Base-by-base conservation (phyloP, 78 protist species). In the Goniomonas avonlea region DNA sequence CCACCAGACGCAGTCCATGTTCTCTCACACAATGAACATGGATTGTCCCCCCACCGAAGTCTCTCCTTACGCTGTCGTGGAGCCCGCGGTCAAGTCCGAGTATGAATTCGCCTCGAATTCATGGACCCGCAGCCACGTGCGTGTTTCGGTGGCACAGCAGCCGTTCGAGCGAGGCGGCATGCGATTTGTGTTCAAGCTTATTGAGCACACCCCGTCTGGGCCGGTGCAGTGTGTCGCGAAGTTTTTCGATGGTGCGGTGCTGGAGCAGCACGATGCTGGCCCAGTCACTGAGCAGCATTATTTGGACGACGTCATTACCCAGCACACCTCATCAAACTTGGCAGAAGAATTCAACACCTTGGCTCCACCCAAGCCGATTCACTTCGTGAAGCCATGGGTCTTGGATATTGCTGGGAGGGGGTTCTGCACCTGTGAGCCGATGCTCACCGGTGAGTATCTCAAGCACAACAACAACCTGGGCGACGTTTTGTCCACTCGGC, bases 391-490 rank as follows among this genome's bases (percentile, higher is more conserved):
- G n/a, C n/a, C 71, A 39, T 15, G 71, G 32, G 11, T 38, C 39
- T 37, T 39, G 32, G 45, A 63, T 63, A 43, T 37, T 63, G 71
- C 31, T 63, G 1, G 43, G 9, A 13, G 53, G 13, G 53, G 25
- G 53, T 45, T 63, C 13, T 63, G 71, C 45, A 35, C 5, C 45
- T 39, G 32, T 5, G 71, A 63, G 71, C 71, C 71, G 1, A 32
- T 63, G 39, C 11, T 63, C 47, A 8, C 29, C 1, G 71, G 71
- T 20, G 31, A 31, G 18, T 63, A 63, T 21, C 27, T 63, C 50
- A 63, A 63, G 45, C 71, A 63, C 71, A 63, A 63, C 45, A 43
- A 63, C 71, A 63, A 63, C 25, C 17, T 37, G 3, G 71, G 71
- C 11, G 27, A 63, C 45, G 71, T 63, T n/a, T 39, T 37, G 45